Percentiles rank a stretch among this genome's conserved stretches.
phyloP scores from a whole-genome alignment of 164 flowering plant species.

The Paratinospora sagittata region DNA sequence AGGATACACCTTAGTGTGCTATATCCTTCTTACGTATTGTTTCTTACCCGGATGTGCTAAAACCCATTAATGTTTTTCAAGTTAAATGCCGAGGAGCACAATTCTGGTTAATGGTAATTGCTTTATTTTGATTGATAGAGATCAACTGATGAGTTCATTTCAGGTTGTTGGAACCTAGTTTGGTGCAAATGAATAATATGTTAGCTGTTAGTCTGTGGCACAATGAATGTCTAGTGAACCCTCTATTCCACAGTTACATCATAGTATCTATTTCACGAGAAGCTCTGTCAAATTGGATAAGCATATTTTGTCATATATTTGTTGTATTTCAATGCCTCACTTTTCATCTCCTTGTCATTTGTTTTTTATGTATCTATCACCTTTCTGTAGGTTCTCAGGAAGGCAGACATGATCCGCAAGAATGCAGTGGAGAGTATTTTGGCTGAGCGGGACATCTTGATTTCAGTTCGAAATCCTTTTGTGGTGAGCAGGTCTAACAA shows the following conservation, averaged over 20 bases:
- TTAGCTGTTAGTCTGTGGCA: not conserved
- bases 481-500: slow-evolving; percentile 72
- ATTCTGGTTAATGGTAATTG: not conserved
- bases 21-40: not conserved
- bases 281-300: not conserved
- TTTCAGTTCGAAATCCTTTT: slow-evolving; percentile 96
- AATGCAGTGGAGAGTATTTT: slow-evolving; percentile 99
- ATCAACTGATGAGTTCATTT: not conserved
- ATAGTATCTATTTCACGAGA: not conserved
- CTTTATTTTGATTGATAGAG: not conserved
- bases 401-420: slow-evolving; percentile 99
- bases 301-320: not conserved
- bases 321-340: not conserved
- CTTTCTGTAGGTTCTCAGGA: slow-evolving; percentile 69
- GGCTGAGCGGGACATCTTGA: slow-evolving; percentile 96
- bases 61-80: too few species aligned
- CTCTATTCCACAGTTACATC: not conserved
- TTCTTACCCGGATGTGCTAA: too few species aligned
- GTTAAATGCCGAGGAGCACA: not conserved
- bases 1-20: not conserved
- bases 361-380: not conserved
- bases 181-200: not conserved
- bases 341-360: not conserved
- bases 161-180: not conserved
- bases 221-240: not conserved